phyloP scores from a whole-genome alignment of 345 rosid species.

The Hibiscus trionum region DNA sequence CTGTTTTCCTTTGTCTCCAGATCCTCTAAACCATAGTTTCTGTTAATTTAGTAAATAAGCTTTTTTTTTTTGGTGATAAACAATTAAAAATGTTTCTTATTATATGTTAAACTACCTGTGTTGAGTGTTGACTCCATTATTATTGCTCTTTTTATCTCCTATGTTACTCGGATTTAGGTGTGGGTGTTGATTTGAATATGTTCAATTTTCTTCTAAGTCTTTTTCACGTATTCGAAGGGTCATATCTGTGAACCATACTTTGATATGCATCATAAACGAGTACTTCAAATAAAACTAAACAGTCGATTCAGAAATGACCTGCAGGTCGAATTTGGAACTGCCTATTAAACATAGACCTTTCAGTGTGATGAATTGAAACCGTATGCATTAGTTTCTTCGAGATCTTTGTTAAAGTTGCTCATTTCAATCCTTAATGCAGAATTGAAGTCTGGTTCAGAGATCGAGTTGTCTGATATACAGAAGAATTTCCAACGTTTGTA shows the following conservation, averaged over 20 bases:
- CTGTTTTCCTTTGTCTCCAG: not conserved
- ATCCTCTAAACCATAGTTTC: no score
- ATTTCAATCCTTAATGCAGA: constrained; percentile 37
- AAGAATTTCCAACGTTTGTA: constrained; percentile 50
- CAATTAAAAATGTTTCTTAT: no score
- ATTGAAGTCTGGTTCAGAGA: constrained; percentile 41
- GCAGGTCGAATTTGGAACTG: not conserved
- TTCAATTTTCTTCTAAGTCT: not conserved
- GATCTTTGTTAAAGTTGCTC: not conserved
- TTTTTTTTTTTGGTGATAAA: no score
- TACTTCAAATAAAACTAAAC: not conserved
- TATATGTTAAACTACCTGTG: not conserved
- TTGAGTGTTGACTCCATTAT: not conserved
- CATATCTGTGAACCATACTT: not conserved
- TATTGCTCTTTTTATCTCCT: not conserved
- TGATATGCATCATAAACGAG: not conserved
- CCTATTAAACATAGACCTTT: not conserved
- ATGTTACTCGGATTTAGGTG: not conserved
- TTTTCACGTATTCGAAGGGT: not conserved
- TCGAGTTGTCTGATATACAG: constrained; percentile 53
- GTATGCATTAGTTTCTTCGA: not conserved
- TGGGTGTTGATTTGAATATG: not conserved
- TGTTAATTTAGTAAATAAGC: no score
- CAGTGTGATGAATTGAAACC: not conserved
- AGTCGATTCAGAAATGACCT: not conserved